A percentile compares a stretch with the other conserved stretches of the same genome.
Conservation (phyloP, 306 rosid genomes). For the Lathyrus aphaca region DNA sequence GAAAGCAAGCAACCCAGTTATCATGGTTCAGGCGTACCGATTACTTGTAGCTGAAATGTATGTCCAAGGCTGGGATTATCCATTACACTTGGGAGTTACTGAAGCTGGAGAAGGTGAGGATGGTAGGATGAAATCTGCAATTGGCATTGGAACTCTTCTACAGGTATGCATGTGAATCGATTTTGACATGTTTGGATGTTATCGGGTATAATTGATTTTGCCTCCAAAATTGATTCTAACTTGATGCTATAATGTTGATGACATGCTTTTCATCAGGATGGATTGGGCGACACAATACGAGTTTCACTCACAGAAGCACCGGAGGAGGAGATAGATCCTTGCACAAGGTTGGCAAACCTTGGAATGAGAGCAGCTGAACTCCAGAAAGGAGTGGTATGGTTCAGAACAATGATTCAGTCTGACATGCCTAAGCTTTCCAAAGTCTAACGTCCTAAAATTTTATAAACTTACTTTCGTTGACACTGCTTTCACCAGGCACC, state of each 20-base stretch:
- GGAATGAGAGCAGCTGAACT: constrained; percentile 84
- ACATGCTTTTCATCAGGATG: constrained; percentile 64
- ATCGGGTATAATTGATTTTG: too few species aligned
- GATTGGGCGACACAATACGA: constrained; percentile 95
- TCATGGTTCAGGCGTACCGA: constrained; percentile 99
- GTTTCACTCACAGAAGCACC: constrained; percentile 99
- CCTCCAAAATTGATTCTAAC: too few species aligned
- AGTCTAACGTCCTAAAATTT: constrained; percentile 20
- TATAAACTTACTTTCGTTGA: constrained; percentile 27
- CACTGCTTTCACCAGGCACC: constrained; percentile 68
- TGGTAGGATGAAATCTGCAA: constrained; percentile 99
- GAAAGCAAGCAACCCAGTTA: constrained; percentile 99
- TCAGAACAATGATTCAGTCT: constrained; percentile 35
- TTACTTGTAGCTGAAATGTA: constrained; percentile 96
- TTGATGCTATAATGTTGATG: not conserved
- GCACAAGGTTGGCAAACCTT: constrained; percentile 85
- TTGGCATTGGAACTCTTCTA: constrained; percentile 99
- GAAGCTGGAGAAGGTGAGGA: constrained; percentile 99
- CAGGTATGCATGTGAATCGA: constrained; percentile 60
- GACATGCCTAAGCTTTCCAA: constrained; percentile 26
- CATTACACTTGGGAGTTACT: constrained; percentile 97
- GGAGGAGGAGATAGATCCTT: constrained; percentile 97
- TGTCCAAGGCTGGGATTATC: constrained; percentile 97
- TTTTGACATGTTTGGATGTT: not conserved
- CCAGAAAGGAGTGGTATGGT: constrained; percentile 94